Evolutionary conservation across 140 eudicot species (phyloP).

Genomic region (Anethum foeniculum): DNA sequence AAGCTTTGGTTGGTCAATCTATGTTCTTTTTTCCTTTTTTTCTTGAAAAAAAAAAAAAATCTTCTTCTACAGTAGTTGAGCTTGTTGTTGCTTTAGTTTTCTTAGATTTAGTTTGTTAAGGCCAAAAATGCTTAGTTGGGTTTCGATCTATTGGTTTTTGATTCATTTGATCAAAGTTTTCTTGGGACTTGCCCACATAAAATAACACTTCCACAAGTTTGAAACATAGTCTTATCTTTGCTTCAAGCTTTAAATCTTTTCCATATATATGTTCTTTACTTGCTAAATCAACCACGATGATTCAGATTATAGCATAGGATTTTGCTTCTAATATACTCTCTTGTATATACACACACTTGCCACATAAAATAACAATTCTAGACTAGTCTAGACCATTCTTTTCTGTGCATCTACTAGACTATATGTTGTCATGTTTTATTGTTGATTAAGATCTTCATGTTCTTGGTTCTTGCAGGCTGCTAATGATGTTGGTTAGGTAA

Average conservation of each 20-base stretch:
- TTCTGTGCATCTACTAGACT: background rate
- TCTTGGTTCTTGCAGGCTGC: constrained; percentile 25
- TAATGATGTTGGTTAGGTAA: constrained; percentile 15
- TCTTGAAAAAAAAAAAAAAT: background rate
- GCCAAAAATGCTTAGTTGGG: constrained; percentile 18
- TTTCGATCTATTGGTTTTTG: constrained; percentile 18
- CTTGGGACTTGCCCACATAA: constrained; percentile 48
- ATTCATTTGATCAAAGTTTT: constrained; percentile 18
- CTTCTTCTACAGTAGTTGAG: background rate
- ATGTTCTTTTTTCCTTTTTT: background rate
- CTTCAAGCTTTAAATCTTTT: constrained; percentile 18
- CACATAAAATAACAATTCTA: constrained; percentile 43
- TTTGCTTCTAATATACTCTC: constrained; percentile 16
- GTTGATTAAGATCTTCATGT: constrained; percentile 7
- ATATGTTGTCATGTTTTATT: background rate
- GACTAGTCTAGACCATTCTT: constrained; percentile 36
- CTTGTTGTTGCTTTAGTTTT: background rate
- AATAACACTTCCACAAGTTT: constrained; percentile 45
- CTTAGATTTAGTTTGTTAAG: constrained; percentile 17
- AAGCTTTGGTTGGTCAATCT: constrained; percentile 8
- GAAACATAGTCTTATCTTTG: constrained; percentile 19
- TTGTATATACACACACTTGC: background rate
- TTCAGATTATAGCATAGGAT: background rate
- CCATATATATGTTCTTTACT: constrained; percentile 33
- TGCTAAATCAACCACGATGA: constrained; percentile 25